Conservation (phyloP, 2,329 filamentous ascomycete species). For the Paramyrothecium sp. region DNA sequence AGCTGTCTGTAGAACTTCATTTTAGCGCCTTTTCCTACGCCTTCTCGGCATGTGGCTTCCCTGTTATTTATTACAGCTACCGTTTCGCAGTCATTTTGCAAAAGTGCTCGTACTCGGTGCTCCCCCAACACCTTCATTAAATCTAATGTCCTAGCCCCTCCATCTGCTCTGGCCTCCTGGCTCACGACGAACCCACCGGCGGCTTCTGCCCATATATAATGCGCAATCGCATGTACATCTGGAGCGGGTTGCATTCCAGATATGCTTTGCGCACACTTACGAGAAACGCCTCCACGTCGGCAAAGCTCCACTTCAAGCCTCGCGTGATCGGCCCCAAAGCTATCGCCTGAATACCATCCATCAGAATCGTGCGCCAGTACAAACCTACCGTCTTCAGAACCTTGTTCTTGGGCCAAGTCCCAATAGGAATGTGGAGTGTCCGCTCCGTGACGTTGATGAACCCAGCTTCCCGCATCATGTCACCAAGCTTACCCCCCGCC, state of each 20-base stretch:
- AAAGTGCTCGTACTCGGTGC: no score
- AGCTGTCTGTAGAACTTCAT: no score
- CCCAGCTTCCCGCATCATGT: slow-evolving; percentile 47
- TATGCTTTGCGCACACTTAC: slow-evolving; percentile 48
- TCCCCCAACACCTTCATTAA: no score
- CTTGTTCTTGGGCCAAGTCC: slow-evolving; percentile 52
- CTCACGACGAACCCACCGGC: neutral
- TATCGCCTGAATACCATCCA: slow-evolving; percentile 50
- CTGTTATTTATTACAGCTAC: no score
- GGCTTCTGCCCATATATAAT: slow-evolving; percentile 56
- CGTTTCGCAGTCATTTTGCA: no score
- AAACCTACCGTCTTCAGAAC: slow-evolving; percentile 49
- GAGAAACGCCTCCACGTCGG: slow-evolving; percentile 48
- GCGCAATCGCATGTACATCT: slow-evolving; percentile 55
- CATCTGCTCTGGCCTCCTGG: neutral
- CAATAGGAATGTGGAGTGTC: slow-evolving; percentile 51
- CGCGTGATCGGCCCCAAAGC: slow-evolving; percentile 51
- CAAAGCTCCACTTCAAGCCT: slow-evolving; percentile 44
- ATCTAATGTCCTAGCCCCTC: neutral
- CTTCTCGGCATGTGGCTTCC: no score
- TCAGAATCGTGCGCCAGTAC: slow-evolving; percentile 49
- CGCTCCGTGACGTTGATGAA: slow-evolving; percentile 51
- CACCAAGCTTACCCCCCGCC: slow-evolving; percentile 37
- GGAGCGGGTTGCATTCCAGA: slow-evolving; percentile 35
- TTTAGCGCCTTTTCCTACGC: no score